Evolutionary conservation across 129 eudicot species (phyloP).

Genomic region (Artemisia tridentata): DNA sequence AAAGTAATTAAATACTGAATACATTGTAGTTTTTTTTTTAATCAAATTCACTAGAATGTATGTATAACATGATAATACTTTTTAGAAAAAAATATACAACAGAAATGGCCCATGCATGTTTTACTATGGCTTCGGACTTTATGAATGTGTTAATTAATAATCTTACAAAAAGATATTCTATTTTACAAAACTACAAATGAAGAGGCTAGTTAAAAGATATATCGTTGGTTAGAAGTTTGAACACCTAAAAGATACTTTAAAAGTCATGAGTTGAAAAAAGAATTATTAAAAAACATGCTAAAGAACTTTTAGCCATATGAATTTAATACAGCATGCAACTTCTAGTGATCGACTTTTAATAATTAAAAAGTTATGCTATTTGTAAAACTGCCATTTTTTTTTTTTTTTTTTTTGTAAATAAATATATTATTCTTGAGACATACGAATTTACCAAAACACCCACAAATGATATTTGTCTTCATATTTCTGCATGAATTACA

Average conservation of each 20-base stretch:
- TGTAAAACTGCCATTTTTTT: not conserved
- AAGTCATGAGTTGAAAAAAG: not conserved
- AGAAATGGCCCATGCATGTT: too few relatives aligned
- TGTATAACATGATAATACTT: too few relatives aligned
- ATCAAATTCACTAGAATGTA: too few relatives aligned
- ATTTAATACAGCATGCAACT: not conserved
- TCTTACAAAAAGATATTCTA: conserved; percentile 3
- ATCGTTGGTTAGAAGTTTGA: not conserved
- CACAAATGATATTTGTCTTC: conserved; percentile 18
- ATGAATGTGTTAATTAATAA: too few relatives aligned
- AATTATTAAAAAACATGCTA: conserved; percentile 12
- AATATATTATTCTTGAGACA: not conserved
- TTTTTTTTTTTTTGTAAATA: not conserved
- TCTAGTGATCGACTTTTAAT: not conserved
- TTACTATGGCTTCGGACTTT: too few relatives aligned
- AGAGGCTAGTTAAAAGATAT: not conserved
- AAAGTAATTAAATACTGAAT: too few relatives aligned
- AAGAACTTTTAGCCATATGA: conserved; percentile 6
- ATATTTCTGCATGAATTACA: conserved; percentile 35
- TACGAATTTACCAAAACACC: conserved; percentile 17
- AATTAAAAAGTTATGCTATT: too few relatives aligned
- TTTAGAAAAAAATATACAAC: too few relatives aligned
- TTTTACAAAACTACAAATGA: conserved; percentile 15
- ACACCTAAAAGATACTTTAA: conserved; percentile 8
- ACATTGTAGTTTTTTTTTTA: too few relatives aligned